These are phyloP conservation scores for Letharia lupina DNA, from an alignment of 495 filamentous ascomycete genomes.

Conservation along the genomic window DNA sequence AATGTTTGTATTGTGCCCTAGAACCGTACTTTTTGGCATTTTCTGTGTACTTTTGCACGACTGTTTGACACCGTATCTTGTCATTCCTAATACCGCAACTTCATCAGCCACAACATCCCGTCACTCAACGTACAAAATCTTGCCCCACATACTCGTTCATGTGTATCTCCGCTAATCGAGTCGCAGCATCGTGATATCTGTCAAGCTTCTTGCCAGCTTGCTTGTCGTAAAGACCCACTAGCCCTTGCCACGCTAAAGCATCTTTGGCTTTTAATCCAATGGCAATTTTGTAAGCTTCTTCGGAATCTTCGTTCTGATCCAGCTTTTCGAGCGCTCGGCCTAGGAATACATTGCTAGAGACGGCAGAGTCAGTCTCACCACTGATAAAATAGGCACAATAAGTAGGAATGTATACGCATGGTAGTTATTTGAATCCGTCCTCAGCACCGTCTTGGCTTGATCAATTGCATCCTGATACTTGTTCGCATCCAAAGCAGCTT, in stretches of 20 bases:
- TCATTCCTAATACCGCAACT: slow-evolving; percentile 36
- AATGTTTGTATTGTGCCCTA: slow-evolving; percentile 59
- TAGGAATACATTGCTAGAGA: slow-evolving; percentile 55
- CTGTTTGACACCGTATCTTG: slow-evolving; percentile 62
- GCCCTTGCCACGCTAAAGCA: slow-evolving; percentile 76
- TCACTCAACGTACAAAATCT: slow-evolving; percentile 38
- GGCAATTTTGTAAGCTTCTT: slow-evolving; percentile 66
- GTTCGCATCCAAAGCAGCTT: slow-evolving; percentile 65
- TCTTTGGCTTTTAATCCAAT: slow-evolving; percentile 54
- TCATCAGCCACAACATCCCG: neutral
- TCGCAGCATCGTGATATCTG: slow-evolving; percentile 60
- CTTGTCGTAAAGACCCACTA: slow-evolving; percentile 78
- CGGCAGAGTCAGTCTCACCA: slow-evolving; percentile 32
- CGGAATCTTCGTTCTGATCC: slow-evolving; percentile 58
- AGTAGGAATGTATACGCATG: slow-evolving; percentile 50
- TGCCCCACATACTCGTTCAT: slow-evolving; percentile 34
- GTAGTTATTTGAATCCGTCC: slow-evolving; percentile 70
- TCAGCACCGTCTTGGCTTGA: slow-evolving; percentile 57
- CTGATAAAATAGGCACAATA: slow-evolving; percentile 15
- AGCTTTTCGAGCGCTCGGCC: slow-evolving; percentile 74
- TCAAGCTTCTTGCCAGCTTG: slow-evolving; percentile 60
- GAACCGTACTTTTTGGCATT: slow-evolving; percentile 64
- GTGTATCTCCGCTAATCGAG: slow-evolving; percentile 68
- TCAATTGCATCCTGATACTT: slow-evolving; percentile 67
- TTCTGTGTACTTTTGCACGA: slow-evolving; percentile 69